Evolutionary conservation across 2,329 filamentous ascomycete species (phyloP).

Genomic region (Colletotrichum liaoningense): DNA sequence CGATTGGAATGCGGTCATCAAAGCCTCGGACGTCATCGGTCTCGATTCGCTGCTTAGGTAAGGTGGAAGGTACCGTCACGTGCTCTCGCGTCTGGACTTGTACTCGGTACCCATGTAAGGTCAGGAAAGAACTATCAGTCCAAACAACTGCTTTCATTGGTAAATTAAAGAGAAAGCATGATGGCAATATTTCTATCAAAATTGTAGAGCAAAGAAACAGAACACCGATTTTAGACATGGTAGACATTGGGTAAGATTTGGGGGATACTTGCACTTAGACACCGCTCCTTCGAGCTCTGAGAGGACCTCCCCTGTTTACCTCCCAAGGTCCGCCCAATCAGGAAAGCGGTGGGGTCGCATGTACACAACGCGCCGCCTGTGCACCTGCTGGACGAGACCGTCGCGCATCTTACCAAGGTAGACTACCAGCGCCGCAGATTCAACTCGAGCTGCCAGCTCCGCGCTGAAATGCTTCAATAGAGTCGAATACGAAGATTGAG

Average conservation of each 20-base stretch:
- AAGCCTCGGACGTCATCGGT: constrained; percentile 48
- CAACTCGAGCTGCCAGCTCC: not conserved
- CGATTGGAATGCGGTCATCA: constrained; percentile 30
- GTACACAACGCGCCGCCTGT: constrained; percentile 23
- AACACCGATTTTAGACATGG: too few species aligned
- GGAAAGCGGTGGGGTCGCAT: constrained; percentile 41
- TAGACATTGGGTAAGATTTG: not conserved
- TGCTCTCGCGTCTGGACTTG: not conserved
- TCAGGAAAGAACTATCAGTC: not conserved
- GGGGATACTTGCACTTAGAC: not conserved
- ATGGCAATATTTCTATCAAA: too few species aligned
- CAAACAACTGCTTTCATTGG: not conserved
- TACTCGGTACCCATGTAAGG: too few species aligned
- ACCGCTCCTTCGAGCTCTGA: too few species aligned
- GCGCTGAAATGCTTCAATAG: not conserved
- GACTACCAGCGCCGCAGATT: too few species aligned
- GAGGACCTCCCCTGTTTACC: constrained; percentile 4
- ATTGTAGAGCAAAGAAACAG: too few species aligned
- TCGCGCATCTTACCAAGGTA: not conserved
- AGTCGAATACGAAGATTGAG: not conserved
- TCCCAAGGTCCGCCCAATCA: not conserved
- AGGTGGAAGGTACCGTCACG: not conserved
- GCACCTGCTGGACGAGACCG: not conserved
- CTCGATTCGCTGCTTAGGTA: constrained; percentile 31
- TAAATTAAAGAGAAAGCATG: too few species aligned